Conservation (phyloP, 352 stramenopile genomes). For the Thraustochytrium striatum region DNA sequence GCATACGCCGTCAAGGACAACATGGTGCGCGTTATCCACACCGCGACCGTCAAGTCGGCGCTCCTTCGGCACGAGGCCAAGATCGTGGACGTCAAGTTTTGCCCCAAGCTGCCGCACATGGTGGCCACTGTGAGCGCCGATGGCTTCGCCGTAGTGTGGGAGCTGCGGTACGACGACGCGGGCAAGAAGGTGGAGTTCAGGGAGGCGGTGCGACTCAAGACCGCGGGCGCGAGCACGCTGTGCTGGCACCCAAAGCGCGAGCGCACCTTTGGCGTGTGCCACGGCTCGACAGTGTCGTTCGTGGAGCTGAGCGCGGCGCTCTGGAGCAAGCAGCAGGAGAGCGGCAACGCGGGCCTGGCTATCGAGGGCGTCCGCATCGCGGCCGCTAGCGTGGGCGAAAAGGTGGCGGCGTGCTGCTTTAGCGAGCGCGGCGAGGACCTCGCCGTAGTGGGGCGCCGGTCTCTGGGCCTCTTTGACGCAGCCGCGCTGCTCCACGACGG, state of each 20-base stretch:
- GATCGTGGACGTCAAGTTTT: slow-evolving; percentile 28
- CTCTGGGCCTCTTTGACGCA: neutral
- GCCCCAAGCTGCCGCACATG: neutral
- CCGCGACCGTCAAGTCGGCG: neutral
- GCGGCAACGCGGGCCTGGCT: neutral
- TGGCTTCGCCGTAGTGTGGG: slow-evolving; percentile 29
- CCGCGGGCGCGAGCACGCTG: neutral
- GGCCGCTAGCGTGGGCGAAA: neutral
- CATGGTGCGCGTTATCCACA: slow-evolving; percentile 46
- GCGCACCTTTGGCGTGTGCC: neutral
- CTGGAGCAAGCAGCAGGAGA: slow-evolving; percentile 1
- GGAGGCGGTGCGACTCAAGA: neutral
- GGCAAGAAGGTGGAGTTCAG: neutral
- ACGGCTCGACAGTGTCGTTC: slow-evolving; percentile 18
- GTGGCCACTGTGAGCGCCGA: slow-evolving; percentile 18
- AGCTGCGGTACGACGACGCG: neutral
- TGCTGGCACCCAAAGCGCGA: slow-evolving; percentile 19
- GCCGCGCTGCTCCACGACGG: slow-evolving; percentile 15
- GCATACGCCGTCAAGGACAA: slow-evolving; percentile 13
- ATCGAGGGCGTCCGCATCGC: slow-evolving; percentile 9
- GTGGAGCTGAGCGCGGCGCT: slow-evolving; percentile 11
- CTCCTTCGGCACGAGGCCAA: slow-evolving; percentile 2
- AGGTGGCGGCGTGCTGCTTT: neutral
- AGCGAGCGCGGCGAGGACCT: slow-evolving; percentile 9
- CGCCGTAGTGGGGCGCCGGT: neutral